These are phyloP conservation scores for Allomyces arbusculus DNA, from an alignment of 192 early-diverging fungal genomes.

Conservation along the genomic window DNA sequence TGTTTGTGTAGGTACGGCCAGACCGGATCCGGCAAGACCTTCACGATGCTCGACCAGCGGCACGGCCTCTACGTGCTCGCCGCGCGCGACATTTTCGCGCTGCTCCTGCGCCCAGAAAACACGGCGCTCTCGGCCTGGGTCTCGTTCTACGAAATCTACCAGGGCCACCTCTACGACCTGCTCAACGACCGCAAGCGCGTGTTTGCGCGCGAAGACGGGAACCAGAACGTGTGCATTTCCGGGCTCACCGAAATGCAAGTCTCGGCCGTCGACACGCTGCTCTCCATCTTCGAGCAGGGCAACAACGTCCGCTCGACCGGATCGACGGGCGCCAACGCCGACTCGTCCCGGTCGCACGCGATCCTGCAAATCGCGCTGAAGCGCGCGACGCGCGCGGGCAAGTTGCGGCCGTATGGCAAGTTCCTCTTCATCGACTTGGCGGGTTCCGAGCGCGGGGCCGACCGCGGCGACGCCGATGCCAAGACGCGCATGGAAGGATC, in stretches of 20 bases:
- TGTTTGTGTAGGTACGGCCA: slow-evolving; percentile 30
- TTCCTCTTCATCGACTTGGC: slow-evolving; percentile 96
- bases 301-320: slow-evolving; percentile 78
- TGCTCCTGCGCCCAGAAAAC: slow-evolving; percentile 46
- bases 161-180: slow-evolving; percentile 84
- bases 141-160: slow-evolving; percentile 93
- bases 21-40: slow-evolving; percentile 87
- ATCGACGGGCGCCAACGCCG: slow-evolving; percentile 78
- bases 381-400: slow-evolving; percentile 36
- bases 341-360: slow-evolving; percentile 92
- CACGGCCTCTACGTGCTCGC: slow-evolving; percentile 85
- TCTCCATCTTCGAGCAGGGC: slow-evolving; percentile 87
- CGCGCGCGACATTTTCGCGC: slow-evolving; percentile 70
- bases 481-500: slow-evolving; percentile 97
- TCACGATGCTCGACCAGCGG: slow-evolving; percentile 78
- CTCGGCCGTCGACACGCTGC: slow-evolving; percentile 59
- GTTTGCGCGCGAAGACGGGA: slow-evolving; percentile 92
- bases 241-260: slow-evolving; percentile 80
- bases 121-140: slow-evolving; percentile 59
- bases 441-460: slow-evolving; percentile 92
- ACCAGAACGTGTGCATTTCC: slow-evolving; percentile 74
- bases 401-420: slow-evolving; percentile 43
- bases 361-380: slow-evolving; percentile 84
- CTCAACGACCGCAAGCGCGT: slow-evolving; percentile 74
- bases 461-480: slow-evolving; percentile 78